phyloP scores from a whole-genome alignment of 257 asterid genomes.

The Euphrasia confusa region DNA sequence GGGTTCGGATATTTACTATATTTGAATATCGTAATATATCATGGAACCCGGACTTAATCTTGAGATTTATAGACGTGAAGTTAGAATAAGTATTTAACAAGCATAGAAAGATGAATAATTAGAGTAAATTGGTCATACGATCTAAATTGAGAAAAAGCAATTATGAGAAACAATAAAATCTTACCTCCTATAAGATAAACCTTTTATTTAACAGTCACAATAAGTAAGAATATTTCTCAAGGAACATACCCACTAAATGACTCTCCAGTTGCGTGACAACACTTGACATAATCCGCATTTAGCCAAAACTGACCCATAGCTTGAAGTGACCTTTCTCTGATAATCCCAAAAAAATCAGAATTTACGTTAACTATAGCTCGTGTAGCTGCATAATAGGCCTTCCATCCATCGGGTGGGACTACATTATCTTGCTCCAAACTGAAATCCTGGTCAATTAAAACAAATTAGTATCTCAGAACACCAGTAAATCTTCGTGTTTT shows the following conservation, averaged over 20 bases:
- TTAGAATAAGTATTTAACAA: not conserved
- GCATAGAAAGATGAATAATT: not conserved
- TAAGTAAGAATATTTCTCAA: not conserved
- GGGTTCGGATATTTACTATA: too few species aligned
- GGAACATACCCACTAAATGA: constrained; percentile 74
- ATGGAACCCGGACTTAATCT: too few species aligned
- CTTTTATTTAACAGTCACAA: not conserved
- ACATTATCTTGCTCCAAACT: constrained; percentile 75
- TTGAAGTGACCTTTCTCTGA: constrained; percentile 63
- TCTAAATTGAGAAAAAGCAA: too few species aligned
- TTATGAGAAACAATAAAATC: constrained; percentile 1
- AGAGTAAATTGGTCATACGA: too few species aligned
- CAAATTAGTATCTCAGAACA: not conserved
- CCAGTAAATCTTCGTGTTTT: too few species aligned
- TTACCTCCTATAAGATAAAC: constrained; percentile 1
- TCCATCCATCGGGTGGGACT: constrained; percentile 88
- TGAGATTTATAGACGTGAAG: too few species aligned
- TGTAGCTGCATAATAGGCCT: constrained; percentile 93
- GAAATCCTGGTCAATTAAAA: constrained; percentile 59
- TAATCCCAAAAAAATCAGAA: constrained; percentile 58
- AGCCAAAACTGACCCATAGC: constrained; percentile 91
- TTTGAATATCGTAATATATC: too few species aligned
- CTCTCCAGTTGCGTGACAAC: constrained; percentile 81
- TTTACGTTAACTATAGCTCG: constrained; percentile 72
- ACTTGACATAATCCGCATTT: constrained; percentile 89